phyloP scores from a whole-genome alignment of 345 rosid genomes.

The Brassica cretica region DNA sequence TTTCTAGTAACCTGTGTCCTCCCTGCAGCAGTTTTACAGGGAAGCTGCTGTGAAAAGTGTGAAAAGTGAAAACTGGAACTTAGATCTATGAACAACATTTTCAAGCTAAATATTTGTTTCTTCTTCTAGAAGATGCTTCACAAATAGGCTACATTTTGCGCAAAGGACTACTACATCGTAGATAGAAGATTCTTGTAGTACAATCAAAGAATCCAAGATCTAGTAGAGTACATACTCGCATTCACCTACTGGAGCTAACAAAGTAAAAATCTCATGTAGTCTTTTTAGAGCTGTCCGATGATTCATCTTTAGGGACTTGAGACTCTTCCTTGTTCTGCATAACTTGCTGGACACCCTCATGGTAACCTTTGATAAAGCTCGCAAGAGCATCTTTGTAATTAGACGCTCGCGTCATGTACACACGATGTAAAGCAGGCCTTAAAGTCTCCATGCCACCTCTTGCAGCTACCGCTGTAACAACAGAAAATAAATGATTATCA shows the following conservation, averaged over 20 bases:
- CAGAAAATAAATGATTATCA: neutral
- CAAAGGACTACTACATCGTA: neutral
- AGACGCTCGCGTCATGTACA: slow-evolving; percentile 89
- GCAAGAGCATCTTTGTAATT: slow-evolving; percentile 78
- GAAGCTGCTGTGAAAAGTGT: neutral
- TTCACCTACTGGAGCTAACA: slow-evolving; percentile 18
- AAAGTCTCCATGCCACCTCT: slow-evolving; percentile 92
- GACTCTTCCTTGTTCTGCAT: slow-evolving; percentile 57
- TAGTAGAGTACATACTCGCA: slow-evolving; percentile 20
- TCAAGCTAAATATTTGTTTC: neutral
- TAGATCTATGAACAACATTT: neutral
- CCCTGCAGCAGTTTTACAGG: neutral
- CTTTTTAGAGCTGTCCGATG: slow-evolving; percentile 33
- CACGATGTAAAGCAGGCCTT: slow-evolving; percentile 82
- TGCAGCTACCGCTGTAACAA: slow-evolving; percentile 73
- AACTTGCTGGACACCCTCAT: slow-evolving; percentile 74
- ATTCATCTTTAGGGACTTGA: slow-evolving; percentile 21
- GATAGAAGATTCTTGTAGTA: slow-evolving; percentile 5
- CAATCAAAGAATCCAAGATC: slow-evolving; percentile 20
- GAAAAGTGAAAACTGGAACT: slow-evolving; percentile 9
- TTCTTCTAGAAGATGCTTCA: neutral
- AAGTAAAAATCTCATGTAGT: slow-evolving; percentile 7
- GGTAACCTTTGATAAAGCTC: slow-evolving; percentile 73
- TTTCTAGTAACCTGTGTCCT: neutral
- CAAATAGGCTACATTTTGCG: slow-evolving; percentile 20